A percentile compares a stretch with the other conserved stretches of the same genome.
Conservation (phyloP, 768 basidiomycete genomes). For the Leccinum longicurvipes region DNA sequence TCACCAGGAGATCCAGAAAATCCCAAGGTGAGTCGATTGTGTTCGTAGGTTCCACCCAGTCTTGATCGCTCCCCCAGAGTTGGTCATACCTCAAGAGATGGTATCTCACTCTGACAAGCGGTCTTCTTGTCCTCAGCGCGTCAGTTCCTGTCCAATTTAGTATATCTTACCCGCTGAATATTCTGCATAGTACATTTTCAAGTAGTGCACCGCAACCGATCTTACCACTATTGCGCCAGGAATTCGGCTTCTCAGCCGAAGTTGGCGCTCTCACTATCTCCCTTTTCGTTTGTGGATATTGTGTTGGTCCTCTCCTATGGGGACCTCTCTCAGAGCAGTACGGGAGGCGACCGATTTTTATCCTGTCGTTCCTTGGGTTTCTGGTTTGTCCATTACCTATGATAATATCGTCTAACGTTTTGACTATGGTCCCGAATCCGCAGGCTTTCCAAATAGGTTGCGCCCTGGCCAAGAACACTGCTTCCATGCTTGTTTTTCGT, state of each 20-base stretch:
- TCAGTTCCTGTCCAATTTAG: constrained; percentile 22
- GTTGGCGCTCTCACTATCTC: constrained; percentile 55
- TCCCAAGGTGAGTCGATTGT: constrained; percentile 39
- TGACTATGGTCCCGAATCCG: background rate
- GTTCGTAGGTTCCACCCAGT: background rate
- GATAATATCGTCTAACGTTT: background rate
- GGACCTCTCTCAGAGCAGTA: constrained; percentile 52
- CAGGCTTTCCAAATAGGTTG: constrained; percentile 62
- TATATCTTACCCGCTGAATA: background rate
- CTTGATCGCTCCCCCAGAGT: constrained; percentile 35
- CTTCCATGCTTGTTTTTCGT: constrained; percentile 62
- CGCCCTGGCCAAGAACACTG: constrained; percentile 59
- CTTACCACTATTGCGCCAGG: constrained; percentile 38
- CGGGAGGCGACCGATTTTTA: constrained; percentile 58
- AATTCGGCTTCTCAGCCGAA: constrained; percentile 50
- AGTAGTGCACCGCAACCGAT: constrained; percentile 57
- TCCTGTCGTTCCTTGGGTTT: constrained; percentile 55
- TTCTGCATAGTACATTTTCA: constrained; percentile 50
- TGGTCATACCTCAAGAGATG: constrained; percentile 46
- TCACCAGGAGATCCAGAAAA: constrained; percentile 39
- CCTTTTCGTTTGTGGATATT: constrained; percentile 68
- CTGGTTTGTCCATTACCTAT: constrained; percentile 33
- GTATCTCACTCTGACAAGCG: constrained; percentile 49
- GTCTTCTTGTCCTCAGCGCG: constrained; percentile 55
- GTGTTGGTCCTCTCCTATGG: constrained; percentile 60